These are phyloP conservation scores for Colletotrichum abscissum DNA, from an alignment of 2,329 filamentous ascomycete species.

Conservation along the genomic window DNA sequence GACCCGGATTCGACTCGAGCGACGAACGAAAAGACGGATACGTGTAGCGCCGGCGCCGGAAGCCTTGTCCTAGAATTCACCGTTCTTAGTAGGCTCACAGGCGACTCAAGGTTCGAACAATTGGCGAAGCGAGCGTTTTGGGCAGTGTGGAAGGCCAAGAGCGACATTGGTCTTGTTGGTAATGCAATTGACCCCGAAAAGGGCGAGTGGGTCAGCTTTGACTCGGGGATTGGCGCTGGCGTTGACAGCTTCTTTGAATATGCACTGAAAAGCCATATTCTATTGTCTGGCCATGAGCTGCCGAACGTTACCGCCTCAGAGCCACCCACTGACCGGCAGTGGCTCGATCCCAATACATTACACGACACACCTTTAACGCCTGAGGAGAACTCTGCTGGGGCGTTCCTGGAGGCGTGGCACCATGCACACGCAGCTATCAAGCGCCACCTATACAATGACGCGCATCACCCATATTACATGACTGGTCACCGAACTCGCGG, in stretches of 20 bases:
- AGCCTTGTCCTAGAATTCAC: constrained; percentile 95
- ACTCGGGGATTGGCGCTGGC: constrained; percentile 94
- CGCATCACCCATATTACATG: constrained; percentile 91
- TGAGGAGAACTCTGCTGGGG: constrained; percentile 77
- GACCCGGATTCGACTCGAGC: constrained; percentile 51
- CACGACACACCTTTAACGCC: constrained; percentile 67
- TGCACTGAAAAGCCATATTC: constrained; percentile 90
- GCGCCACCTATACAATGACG: constrained; percentile 87
- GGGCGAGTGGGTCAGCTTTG: constrained; percentile 88
- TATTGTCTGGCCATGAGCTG: constrained; percentile 80
- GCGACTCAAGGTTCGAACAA: constrained; percentile 88
- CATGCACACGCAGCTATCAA: constrained; percentile 89
- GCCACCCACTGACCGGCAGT: constrained; percentile 45
- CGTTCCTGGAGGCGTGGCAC: constrained; percentile 86
- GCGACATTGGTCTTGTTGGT: constrained; percentile 87
- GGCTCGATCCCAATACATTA: constrained; percentile 74
- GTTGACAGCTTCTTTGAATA: constrained; percentile 99
- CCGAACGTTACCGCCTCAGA: constrained; percentile 63
- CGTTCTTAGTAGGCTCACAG: constrained; percentile 87
- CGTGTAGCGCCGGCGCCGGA: constrained; percentile 95
- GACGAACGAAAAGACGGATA: constrained; percentile 81
- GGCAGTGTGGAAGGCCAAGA: constrained; percentile 93
- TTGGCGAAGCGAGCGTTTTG: constrained; percentile 93
- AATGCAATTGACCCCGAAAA: constrained; percentile 93
- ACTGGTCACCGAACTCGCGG: constrained; percentile 91